Base-by-base conservation (phyloP, 371 early-diverging fungal species). In the Lichtheimia ramosa region DNA sequence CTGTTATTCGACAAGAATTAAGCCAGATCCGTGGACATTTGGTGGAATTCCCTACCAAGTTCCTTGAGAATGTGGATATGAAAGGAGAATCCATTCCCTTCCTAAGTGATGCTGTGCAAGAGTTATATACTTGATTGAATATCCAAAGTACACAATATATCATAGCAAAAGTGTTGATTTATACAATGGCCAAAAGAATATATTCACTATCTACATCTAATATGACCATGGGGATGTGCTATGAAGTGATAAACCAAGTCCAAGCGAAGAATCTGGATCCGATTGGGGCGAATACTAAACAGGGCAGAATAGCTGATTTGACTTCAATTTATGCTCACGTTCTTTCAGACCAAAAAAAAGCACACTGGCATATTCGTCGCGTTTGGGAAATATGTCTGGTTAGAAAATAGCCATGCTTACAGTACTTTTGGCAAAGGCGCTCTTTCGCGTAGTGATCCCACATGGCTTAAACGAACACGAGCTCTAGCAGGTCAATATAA, bases 351-450 rank as follows among this genome's bases (percentile, higher is more conserved):
- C 5, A 8, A 46, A 46, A n/a, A n/a, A 7, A 46, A 46, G 21
- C 46, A 21, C 46, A 46, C 3, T 21, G 21, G 46, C 46, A 10
- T 21, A 46, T 46, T 46, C 10, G 6, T 46, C 16, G 46, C 46
- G 13, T 46, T 46, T 46, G 46, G 46, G 21, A 46, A 46, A 16
- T 46, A 46, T 8, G 46, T 46, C n/a, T 46, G 46, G 46, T 21
- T 46, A 46, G 46, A 46, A 7, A n/a, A 21, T 6, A 21, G 16
- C 6, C 21, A 46, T 16, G 21, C 18, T 16, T 18, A 8, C 46
- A 46, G 46, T 10, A 46, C n/a, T 6, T 94, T 90, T 79, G 95
- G 94, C 40, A 95, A 95, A 67, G 96, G 92, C 4, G 80, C 83
- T 3, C 74, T 95, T 14, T 93, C 93, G 4, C 68, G 96, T 43